Base-by-base conservation (phyloP, 2,329 filamentous ascomycete genomes). In the Aspergillus ochraceus region DNA sequence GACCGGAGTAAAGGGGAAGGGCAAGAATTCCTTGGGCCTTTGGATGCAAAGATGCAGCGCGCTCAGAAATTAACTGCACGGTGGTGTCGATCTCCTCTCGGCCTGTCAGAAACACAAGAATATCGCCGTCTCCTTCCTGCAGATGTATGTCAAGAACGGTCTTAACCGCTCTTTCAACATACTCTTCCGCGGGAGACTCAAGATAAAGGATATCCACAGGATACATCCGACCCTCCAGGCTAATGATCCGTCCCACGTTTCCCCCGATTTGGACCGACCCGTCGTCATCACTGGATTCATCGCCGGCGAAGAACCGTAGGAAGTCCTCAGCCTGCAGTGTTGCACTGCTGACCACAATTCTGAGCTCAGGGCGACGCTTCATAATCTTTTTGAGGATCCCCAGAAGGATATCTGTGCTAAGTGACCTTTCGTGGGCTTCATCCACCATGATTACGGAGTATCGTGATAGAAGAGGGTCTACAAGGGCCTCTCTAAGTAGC, bases 381-480 rank as follows among this genome's bases (percentile, higher is more conserved):
- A 87, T 80, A 54, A 99, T 94, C 75, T 98, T 98, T 74, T 96
- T 97, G 45, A 99, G 77, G 14, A 98, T 80, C 0, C 95, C 94
- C 3, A 99, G 84, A 8, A 98, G 81, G 12, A 99, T 86, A 71
- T 99, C 95, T 0, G 93, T 96, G 74, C 91, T 96, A 60, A 98
- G 84, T 52, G 92, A 97, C 56, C 95, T 84, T 76, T 98, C 94
- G 72, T 99, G 95, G 6, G 94, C 95, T 77, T 98, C 94, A 72
- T 99, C 95, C 8, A 99, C 90, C 92, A 99, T 97, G 68, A 99
- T 91, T 49, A 97, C 90, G 0, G 92, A 96, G 74, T 99, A 99
- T 11, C 92, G 86, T 20, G 91, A 95, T 39, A 99, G 79, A 3
- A 98, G 79, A 12, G 95, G 95, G 75, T 99, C 95, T 3, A 97